Evolutionary conservation across 2,329 filamentous ascomycete species (phyloP), one percentile per base, ranked within the genome.

Genomic region (Aspergillus fructus): DNA sequence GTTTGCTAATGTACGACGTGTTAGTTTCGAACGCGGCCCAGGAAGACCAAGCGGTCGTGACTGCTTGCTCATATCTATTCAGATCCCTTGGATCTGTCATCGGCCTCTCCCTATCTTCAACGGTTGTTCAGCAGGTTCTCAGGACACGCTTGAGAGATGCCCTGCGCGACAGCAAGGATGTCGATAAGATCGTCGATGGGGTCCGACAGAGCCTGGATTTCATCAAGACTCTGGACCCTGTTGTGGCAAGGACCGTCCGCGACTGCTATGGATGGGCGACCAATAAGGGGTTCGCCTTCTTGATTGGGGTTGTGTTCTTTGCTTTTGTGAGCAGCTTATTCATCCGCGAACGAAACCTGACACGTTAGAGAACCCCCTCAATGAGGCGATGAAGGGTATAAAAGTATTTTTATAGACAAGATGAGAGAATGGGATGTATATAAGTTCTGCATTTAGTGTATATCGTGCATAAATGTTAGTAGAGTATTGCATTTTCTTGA

Each of bases 61-160:
- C 90, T 15, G 90, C 90, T 7, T 91, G 89, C 71, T 89, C 86
- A 19, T 93, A 93, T 73, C 83, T 93, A 23, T 93, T 93, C 79
- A 86, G 90, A 40, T 88, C 87, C 1, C 79, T 93, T 0, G 90
- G 85, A 11, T 83, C 80, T 15, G 84, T 86, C 9, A 80, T 86
- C 40, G 84, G 89, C 11, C 79, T 92, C 55, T 88, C 87, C n/a
- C 76, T 90, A 56, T 83, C 84, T 50, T 85, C 89, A 1, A 89
- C 89, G 1, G 81, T 90, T 7, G 82, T 91, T 46, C 91, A 93
- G 68, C 85, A 89, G 67, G 79, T 81, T 3, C 78, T 93, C 19
- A 79, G 88, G 15, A 76, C 75, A 2, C 77, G 82, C 47, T 77
- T 93, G 4, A 76, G 78, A 2, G 66, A 71, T 1, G 78, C 79